Base-by-base conservation (phyloP, 148 eudicot genomes). In the Mesembryanthemum crystallinum region DNA sequence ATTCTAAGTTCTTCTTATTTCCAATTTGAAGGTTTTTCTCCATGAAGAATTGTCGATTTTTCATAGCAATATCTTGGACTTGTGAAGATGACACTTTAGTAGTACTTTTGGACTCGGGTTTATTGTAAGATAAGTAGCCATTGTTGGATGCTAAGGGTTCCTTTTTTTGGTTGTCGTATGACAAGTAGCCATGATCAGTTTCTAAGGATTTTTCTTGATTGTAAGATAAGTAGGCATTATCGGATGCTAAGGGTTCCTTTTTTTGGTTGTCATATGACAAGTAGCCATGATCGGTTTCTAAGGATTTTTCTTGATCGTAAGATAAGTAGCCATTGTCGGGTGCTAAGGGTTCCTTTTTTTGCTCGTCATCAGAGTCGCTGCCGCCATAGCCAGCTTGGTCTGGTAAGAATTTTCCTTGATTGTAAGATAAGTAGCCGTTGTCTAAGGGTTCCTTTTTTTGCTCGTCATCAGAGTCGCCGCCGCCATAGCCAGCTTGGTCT, bases 11-110 rank as follows among this genome's bases (percentile, higher is more conserved):
- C 81, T 67, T 28, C 24, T 49, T 76, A 21, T 23, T 42, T 30
- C 73, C 80, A 23, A 61, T 2, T 17, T 55, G 61, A 24, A 77
- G 69, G 64, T 61, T 33, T 29, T 54, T 47, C n/a, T 77, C 84
- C 9, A 73, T 27, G 30, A 82, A 77, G 74, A 72, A 82, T 39
- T 35, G 20, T 27, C 12, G 62, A 28, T 74, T 73, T 62, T 51
- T 15, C 29, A 27, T 47, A 8, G 1, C 35, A 69, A 1, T 29
- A 0, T 69, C 29, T 55, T 62, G 18, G 4, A 20, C 23, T 4
- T 57, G 23, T 57, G 61, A 52, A 55, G 65, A 15, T 25, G 2
- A 13, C 17, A 5, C 45, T 51, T 69, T 20, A 21, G n/a, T 57
- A 21, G n/a, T 57, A 21, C 17, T 21, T 15, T 57, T 4, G 11